Percentiles rank a stretch among this genome's conserved stretches.
Evolutionary conservation across 2,329 filamentous ascomycete genomes (phyloP).

Genomic region (Trichoderma arundinaceum): DNA sequence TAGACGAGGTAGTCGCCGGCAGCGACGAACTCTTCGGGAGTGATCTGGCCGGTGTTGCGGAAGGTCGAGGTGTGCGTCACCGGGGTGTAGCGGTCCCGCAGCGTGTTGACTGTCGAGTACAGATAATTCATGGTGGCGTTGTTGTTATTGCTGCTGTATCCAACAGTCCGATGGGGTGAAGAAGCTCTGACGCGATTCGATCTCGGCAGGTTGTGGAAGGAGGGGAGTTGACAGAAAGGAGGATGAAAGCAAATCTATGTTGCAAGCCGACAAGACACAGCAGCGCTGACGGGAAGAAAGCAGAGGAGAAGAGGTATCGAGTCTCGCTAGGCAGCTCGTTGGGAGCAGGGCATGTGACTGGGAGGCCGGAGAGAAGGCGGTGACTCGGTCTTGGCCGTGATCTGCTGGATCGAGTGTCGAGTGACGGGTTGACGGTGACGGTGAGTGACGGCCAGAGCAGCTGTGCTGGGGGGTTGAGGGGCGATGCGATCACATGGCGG

Average conservation of each 20-base stretch:
- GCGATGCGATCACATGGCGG: slow-evolving; percentile 43
- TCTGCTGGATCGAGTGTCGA: background rate
- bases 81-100: slow-evolving; percentile 89
- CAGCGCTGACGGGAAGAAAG: background rate
- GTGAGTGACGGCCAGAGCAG: slow-evolving; percentile 15
- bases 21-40: slow-evolving; percentile 92
- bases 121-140: slow-evolving; percentile 81
- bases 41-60: slow-evolving; percentile 91
- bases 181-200: background rate
- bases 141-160: background rate
- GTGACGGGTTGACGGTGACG: slow-evolving; percentile 15
- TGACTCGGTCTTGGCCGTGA: background rate
- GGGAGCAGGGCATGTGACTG: slow-evolving; percentile 1
- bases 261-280: too few species aligned
- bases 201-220: background rate
- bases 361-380: background rate
- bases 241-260: too few species aligned
- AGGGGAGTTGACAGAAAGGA: background rate
- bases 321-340: slow-evolving; percentile 1
- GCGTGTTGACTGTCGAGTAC: slow-evolving; percentile 88
- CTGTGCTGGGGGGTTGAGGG: slow-evolving; percentile 25
- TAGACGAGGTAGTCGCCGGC: slow-evolving; percentile 98
- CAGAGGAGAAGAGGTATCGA: background rate
- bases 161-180: too few species aligned
- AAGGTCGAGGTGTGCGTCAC: slow-evolving; percentile 92